Conservation (phyloP, 345 rosid species). For the Eucalyptus marginata region DNA sequence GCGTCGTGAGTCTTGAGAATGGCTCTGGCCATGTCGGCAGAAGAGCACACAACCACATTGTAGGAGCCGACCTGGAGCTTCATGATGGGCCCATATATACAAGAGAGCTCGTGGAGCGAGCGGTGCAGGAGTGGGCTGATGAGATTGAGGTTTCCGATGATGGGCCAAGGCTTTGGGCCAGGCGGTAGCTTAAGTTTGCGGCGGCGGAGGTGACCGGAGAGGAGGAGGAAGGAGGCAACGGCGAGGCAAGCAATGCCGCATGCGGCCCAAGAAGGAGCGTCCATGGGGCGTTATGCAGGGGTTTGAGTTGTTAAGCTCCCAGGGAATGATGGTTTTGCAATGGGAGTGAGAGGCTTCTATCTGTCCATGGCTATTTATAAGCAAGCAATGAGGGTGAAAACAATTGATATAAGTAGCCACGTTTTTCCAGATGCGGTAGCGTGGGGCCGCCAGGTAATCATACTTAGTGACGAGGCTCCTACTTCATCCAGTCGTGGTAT, state of each 20-base stretch:
- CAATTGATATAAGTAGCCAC: background rate
- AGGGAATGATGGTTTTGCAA: background rate
- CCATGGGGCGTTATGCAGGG: background rate
- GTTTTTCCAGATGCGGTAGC: background rate
- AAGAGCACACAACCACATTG: slow-evolving; percentile 35
- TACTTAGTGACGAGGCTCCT: too few species aligned
- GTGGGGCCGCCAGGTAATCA: background rate
- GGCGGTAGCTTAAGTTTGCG: slow-evolving; percentile 28
- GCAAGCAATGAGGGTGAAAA: background rate
- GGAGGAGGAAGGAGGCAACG: slow-evolving; percentile 10
- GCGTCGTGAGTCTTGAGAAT: slow-evolving; percentile 34
- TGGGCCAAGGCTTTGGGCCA: slow-evolving; percentile 51
- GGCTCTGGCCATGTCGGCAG: slow-evolving; percentile 26
- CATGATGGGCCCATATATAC: slow-evolving; percentile 43
- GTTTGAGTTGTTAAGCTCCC: background rate
- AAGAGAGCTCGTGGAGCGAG: slow-evolving; percentile 34
- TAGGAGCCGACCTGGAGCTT: slow-evolving; percentile 34
- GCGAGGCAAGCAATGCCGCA: slow-evolving; percentile 2
- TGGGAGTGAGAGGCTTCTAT: background rate
- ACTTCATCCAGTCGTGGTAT: too few species aligned
- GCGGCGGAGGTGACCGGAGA: background rate
- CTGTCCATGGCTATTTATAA: background rate
- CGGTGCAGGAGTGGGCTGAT: slow-evolving; percentile 45
- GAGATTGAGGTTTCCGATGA: slow-evolving; percentile 49
- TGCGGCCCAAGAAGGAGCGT: background rate